phyloP scores from a whole-genome alignment of 352 stramenopile genomes.

The Phytophthora pini region DNA sequence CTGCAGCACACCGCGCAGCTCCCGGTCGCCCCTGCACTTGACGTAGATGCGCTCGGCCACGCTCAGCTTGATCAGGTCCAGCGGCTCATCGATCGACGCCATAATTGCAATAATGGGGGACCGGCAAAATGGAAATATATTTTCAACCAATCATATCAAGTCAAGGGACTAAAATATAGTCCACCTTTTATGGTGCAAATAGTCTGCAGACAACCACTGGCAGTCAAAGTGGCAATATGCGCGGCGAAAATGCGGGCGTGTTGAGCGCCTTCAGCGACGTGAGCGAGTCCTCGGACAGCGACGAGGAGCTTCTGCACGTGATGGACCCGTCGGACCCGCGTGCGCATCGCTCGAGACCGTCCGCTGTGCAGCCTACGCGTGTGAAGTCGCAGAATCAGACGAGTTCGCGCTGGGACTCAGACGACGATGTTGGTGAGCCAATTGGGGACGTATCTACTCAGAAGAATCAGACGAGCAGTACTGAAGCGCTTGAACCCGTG shows the following conservation, averaged over 20 bases:
- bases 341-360: slow-evolving; percentile 49
- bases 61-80: slow-evolving; percentile 99
- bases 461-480: slow-evolving; percentile 20
- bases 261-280: slow-evolving; percentile 45
- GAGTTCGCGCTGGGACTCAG: slow-evolving; percentile 67
- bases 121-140: neutral
- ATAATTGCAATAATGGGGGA: slow-evolving; percentile 37
- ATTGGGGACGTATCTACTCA: slow-evolving; percentile 25
- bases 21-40: slow-evolving; percentile 97
- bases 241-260: slow-evolving; percentile 43
- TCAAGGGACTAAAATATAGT: no score
- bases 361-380: slow-evolving; percentile 42
- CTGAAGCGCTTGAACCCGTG: slow-evolving; percentile 12
- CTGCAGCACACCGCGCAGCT: slow-evolving; percentile 97
- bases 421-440: slow-evolving; percentile 61
- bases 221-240: slow-evolving; percentile 32
- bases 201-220: slow-evolving; percentile 20
- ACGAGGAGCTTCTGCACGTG: slow-evolving; percentile 62
- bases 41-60: slow-evolving; percentile 99
- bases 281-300: slow-evolving; percentile 40
- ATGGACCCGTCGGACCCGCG: slow-evolving; percentile 83
- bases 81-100: slow-evolving; percentile 94
- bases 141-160: slow-evolving; percentile 18
- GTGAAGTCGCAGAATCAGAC: slow-evolving; percentile 34
- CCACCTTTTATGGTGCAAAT: neutral